Base-by-base conservation (phyloP, 2,329 filamentous ascomycete genomes). In the Westerdykella aurantiaca region DNA sequence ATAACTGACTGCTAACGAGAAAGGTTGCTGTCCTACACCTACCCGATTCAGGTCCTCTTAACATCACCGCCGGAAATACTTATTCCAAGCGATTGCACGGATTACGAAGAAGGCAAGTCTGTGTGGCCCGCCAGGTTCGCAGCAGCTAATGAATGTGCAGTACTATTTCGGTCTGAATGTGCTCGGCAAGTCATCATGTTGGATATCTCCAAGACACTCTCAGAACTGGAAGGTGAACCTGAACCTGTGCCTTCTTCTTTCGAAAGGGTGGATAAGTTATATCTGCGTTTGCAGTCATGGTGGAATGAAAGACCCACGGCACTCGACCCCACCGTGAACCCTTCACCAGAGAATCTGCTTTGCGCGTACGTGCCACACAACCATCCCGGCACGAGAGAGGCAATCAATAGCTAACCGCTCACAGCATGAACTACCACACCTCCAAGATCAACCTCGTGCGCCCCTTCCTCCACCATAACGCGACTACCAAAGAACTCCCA, bases 1-100 rank as follows among this genome's bases (percentile, higher is more conserved):
- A 22, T 11, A 3, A n/a, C 11, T 25, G 4, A 14, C 5, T 17
- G 16, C 50, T 58, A 18, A 60, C 31, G 2, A 6, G 2, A 1
- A 25, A 63, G 60, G 21, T 51, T 52, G 1, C 61, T 63, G 58
- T 52, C 61, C 6, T 57, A 57, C 16, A 55, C 49, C 1, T 61
- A 58, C 37, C 55, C 53, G 12, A 53, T 58, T 22, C 52, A 56
- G 9, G 43, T 47, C 1, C 37, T 61, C 3, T 47, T 63, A 29
- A 51, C 52, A 17, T 50, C 39, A 2, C 44, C 53, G 35, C 61
- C 61, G 13, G 47, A 50, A n/a, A 35, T 58, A 31, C 41, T 47
- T 12, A 53, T 63, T 18, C 61, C 59, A 12, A 55, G 56, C 34
- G 46, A 54, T 18, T 46, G 53, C 18, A 33, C 14, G 6, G 38